Conservation (phyloP, 257 asterid genomes). For the Cordia subcordata region DNA sequence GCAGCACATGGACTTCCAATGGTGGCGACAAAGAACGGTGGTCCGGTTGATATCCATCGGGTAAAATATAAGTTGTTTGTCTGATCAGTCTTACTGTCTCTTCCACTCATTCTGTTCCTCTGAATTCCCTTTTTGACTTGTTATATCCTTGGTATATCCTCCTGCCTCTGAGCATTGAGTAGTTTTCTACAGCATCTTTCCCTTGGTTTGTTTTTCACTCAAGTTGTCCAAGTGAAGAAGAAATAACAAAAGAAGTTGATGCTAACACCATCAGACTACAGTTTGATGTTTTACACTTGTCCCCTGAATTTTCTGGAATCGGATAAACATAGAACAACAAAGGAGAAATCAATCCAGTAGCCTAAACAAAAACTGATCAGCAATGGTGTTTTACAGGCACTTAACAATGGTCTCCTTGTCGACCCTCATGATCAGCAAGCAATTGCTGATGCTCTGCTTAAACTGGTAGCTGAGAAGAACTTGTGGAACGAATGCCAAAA, state of each 20-base stretch:
- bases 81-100: background rate
- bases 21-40: constrained; percentile 56
- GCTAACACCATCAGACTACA: too few species aligned
- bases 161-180: too few species aligned
- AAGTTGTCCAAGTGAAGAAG: too few species aligned
- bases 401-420: constrained; percentile 69
- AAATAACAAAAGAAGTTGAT: too few species aligned
- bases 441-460: constrained; percentile 64
- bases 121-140: background rate
- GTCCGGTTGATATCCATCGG: constrained; percentile 52
- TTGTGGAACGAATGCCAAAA: constrained; percentile 70
- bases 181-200: too few species aligned
- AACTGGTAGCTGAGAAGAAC: constrained; percentile 72
- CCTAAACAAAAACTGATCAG: background rate
- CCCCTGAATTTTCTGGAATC: too few species aligned
- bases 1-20: constrained; percentile 57
- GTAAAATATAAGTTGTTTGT: constrained; percentile 13
- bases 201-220: too few species aligned
- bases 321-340: too few species aligned
- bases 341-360: too few species aligned
- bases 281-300: too few species aligned
- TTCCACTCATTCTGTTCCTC: background rate
- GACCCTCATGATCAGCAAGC: constrained; percentile 78
- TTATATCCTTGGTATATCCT: too few species aligned
- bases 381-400: constrained; percentile 35